Conservation (phyloP, 2,329 filamentous ascomycete genomes). For the Graphilbum fragrans region DNA sequence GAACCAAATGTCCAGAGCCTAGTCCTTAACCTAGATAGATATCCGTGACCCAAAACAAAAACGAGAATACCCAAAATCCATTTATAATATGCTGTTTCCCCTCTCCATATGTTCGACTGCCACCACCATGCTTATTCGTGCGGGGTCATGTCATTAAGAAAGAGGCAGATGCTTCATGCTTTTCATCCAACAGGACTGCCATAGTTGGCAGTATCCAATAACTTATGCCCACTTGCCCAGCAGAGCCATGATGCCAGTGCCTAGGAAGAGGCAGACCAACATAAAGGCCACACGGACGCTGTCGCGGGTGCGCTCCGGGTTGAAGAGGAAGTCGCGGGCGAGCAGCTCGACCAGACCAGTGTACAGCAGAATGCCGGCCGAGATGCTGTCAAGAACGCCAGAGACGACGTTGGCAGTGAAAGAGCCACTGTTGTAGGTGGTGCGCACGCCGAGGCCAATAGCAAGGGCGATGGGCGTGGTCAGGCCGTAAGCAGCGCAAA, state of each 20-base stretch:
- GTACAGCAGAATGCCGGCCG: conserved; percentile 84
- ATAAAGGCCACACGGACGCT: conserved; percentile 57
- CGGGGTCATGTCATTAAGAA: no score
- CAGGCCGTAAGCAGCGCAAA: conserved; percentile 61
- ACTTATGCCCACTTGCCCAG: conserved; percentile 78
- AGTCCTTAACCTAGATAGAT: no score
- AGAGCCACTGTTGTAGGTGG: conserved; percentile 43
- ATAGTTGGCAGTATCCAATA: no score
- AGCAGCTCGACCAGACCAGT: conserved; percentile 91
- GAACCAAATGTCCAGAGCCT: no score
- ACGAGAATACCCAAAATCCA: no score
- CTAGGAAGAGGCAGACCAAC: conserved; percentile 61
- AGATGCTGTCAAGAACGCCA: conserved; percentile 82
- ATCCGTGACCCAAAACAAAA: no score
- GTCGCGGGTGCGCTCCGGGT: conserved; percentile 67
- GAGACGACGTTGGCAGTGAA: conserved; percentile 61
- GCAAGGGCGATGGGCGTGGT: conserved; percentile 80
- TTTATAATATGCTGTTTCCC: no score
- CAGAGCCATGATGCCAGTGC: conserved; percentile 68
- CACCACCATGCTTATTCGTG: no score
- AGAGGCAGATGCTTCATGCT: no score
- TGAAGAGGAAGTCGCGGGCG: conserved; percentile 97
- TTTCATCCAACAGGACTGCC: no score
- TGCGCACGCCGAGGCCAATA: conserved; percentile 65
- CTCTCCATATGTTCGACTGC: no score